phyloP scores from a whole-genome alignment of 108 stramenopile genomes.

The Nitzschia putrida region DNA sequence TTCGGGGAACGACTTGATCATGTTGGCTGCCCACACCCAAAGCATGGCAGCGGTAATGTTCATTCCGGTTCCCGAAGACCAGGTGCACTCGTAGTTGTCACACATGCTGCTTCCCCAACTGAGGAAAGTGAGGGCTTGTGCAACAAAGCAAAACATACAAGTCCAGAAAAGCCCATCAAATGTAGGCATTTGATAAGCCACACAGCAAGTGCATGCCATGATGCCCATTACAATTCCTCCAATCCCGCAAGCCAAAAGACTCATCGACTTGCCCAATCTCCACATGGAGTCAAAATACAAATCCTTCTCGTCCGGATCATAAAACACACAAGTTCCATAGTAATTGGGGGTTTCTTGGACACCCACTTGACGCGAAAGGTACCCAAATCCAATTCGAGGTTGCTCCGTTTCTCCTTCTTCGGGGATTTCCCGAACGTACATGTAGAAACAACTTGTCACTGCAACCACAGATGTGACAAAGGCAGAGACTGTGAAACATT shows the following conservation, averaged over 20 bases:
- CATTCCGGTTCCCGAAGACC: conserved; percentile 39
- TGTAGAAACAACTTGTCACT: conserved; percentile 32
- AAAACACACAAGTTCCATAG: conserved; percentile 25
- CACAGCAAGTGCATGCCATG: conserved; percentile 37
- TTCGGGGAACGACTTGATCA: conserved; percentile 47
- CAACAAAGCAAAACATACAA: conserved; percentile 42
- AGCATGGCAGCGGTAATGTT: conserved; percentile 43
- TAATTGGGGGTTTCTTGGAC: conserved; percentile 26
- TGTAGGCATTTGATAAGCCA: conserved; percentile 33
- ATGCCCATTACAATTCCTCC: conserved; percentile 37
- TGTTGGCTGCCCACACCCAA: conserved; percentile 49
- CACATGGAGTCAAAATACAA: conserved; percentile 43
- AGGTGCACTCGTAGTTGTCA: conserved; percentile 36
- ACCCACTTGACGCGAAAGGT: conserved; percentile 29
- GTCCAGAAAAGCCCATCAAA: conserved; percentile 46
- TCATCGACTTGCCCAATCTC: conserved; percentile 36
- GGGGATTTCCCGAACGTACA: conserved; percentile 36
- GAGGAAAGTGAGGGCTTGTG: conserved; percentile 34
- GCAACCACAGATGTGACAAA: conserved; percentile 21
- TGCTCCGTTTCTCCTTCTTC: conserved; percentile 34
- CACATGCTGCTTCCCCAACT: conserved; percentile 41
- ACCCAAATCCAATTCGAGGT: conserved; percentile 38
- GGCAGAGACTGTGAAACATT: conserved; percentile 29
- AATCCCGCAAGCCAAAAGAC: conserved; percentile 19
- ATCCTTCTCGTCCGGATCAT: conserved; percentile 22